These are phyloP conservation scores for Lenwebbia sp. DNA, from an alignment of 345 rosid genomes.

Conservation along the genomic window DNA sequence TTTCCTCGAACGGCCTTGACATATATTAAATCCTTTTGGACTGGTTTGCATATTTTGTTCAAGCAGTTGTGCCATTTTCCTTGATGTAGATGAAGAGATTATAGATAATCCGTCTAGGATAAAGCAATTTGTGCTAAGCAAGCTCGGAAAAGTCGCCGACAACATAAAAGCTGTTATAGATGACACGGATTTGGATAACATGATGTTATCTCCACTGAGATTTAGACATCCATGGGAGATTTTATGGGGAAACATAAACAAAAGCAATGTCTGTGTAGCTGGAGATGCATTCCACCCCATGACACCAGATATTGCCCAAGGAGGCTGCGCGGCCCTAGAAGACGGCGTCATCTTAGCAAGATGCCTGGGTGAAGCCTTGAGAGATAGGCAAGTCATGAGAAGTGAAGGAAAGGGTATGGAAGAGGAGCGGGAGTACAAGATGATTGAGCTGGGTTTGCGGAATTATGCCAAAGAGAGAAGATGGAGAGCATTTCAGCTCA, in stretches of 20 bases:
- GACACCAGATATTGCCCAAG: slow-evolving; percentile 69
- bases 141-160: slow-evolving; percentile 20
- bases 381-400: background rate
- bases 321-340: slow-evolving; percentile 61
- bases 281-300: slow-evolving; percentile 75
- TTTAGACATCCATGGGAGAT: slow-evolving; percentile 50
- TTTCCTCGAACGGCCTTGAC: background rate
- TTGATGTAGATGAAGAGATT: slow-evolving; percentile 7
- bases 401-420: slow-evolving; percentile 1
- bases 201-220: slow-evolving; percentile 15
- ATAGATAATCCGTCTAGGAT: slow-evolving; percentile 16
- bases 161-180: slow-evolving; percentile 23
- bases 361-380: slow-evolving; percentile 42
- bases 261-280: slow-evolving; percentile 48
- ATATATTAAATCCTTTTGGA: background rate
- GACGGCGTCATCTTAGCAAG: slow-evolving; percentile 58
- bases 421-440: slow-evolving; percentile 9
- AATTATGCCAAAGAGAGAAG: slow-evolving; percentile 25
- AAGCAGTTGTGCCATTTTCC: background rate
- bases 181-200: slow-evolving; percentile 20
- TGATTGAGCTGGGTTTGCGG: slow-evolving; percentile 23
- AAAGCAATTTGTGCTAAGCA: slow-evolving; percentile 35
- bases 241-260: slow-evolving; percentile 42
- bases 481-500: slow-evolving; percentile 39
- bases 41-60: background rate